Conservation (phyloP, 176 grass and related monocot species). For the Zoysia japonica region DNA sequence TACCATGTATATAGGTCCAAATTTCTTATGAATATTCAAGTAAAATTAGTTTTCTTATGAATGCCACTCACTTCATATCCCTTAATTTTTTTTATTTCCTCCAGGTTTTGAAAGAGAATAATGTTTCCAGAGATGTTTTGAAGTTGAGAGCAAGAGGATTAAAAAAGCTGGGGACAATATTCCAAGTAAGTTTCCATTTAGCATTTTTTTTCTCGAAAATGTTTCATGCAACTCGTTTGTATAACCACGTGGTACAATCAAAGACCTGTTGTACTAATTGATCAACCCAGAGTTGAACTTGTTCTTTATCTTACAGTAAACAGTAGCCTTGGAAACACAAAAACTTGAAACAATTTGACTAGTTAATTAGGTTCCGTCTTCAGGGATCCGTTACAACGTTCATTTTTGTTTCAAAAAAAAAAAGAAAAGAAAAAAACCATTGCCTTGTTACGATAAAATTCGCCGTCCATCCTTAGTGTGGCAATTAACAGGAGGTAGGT, state of each 20-base stretch:
- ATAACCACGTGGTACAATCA: too few species aligned
- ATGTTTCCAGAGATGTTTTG: conserved; percentile 64
- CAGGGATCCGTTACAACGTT: too few species aligned
- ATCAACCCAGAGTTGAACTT: too few species aligned
- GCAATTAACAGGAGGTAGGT: too few species aligned
- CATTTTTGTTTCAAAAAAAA: too few species aligned
- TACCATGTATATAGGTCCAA: background rate
- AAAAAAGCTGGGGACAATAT: conserved; percentile 89
- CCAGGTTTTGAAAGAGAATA: conserved; percentile 78
- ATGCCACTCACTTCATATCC: background rate
- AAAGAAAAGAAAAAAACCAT: too few species aligned
- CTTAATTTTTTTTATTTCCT: conserved; percentile 17
- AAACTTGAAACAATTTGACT: too few species aligned
- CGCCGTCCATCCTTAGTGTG: too few species aligned
- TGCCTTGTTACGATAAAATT: too few species aligned
- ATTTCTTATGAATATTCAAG: background rate
- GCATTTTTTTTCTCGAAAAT: background rate
- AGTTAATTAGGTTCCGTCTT: too few species aligned
- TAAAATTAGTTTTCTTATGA: background rate
- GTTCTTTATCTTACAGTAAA: background rate
- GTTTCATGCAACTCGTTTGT: too few species aligned
- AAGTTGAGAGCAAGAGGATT: conserved; percentile 72
- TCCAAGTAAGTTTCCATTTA: conserved; percentile 66
- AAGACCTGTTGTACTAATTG: too few species aligned
- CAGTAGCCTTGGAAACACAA: background rate